These are phyloP conservation scores for Drosera capensis DNA, from an alignment of 148 eudicot species.

Conservation along the genomic window DNA sequence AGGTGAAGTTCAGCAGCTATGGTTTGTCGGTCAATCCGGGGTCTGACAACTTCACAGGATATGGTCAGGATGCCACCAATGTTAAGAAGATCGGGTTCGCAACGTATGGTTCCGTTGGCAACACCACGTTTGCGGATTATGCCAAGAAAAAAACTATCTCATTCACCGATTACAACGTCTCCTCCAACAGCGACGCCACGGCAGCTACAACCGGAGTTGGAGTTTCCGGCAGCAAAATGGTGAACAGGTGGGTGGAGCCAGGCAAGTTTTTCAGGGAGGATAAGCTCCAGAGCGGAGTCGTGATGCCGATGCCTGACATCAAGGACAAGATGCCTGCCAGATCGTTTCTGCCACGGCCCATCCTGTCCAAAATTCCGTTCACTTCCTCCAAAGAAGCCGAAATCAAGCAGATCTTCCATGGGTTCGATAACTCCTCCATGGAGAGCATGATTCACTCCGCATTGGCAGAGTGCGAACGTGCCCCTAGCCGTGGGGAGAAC, in stretches of 20 bases:
- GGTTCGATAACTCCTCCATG: conserved; percentile 50
- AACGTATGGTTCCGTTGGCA: conserved; percentile 27
- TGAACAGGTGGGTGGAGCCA: conserved; percentile 55
- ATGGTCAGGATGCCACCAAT: conserved; percentile 26
- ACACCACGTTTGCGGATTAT: conserved; percentile 38
- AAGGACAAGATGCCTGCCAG: conserved; percentile 75
- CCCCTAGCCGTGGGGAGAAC: conserved; percentile 56
- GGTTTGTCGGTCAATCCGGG: conserved; percentile 35
- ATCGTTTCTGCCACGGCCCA: conserved; percentile 66
- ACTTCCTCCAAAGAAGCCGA: conserved; percentile 24
- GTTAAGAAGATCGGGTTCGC: conserved; percentile 24
- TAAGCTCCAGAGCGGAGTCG: conserved; percentile 37
- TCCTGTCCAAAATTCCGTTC: conserved; percentile 56
- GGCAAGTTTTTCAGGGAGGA: conserved; percentile 74
- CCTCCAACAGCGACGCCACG: conserved; percentile 5
- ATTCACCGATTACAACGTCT: conserved; percentile 21
- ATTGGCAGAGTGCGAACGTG: conserved; percentile 58
- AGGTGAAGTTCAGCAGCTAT: conserved; percentile 28
- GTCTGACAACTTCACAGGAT: conserved; percentile 37
- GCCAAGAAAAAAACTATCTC: conserved; percentile 30
- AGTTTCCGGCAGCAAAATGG: conserved; percentile 6
- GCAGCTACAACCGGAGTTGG: conserved; percentile 8
- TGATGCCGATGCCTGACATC: conserved; percentile 89
- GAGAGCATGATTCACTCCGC: conserved; percentile 30
- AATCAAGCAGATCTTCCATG: conserved; percentile 49